Percentiles rank a stretch among this genome's conserved stretches.
Conservation (phyloP, 345 rosid genomes). For the Rhodamnia rubescens region DNA sequence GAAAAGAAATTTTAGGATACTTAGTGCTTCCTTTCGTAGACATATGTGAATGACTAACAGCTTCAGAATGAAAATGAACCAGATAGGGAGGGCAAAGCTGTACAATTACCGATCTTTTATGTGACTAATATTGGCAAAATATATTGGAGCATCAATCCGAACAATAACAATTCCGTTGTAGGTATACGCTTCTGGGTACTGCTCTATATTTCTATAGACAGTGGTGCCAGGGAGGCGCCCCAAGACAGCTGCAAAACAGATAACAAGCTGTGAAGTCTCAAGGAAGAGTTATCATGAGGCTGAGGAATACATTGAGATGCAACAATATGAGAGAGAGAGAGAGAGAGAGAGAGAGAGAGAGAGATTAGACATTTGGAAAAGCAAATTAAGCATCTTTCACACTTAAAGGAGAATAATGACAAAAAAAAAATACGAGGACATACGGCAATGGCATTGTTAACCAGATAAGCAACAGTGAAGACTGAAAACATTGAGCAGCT, state of each 20-base stretch:
- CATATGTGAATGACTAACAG: not conserved
- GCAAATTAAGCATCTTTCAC: not conserved
- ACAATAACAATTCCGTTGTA: slow-evolving; percentile 91
- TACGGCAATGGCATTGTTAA: not conserved
- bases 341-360: not conserved
- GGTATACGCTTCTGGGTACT: slow-evolving; percentile 94
- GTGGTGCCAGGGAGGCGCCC: slow-evolving; percentile 99
- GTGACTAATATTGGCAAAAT: slow-evolving; percentile 92
- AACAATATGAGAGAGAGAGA: not conserved
- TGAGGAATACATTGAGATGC: not conserved
- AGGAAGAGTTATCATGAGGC: not conserved
- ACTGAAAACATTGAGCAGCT: not conserved
- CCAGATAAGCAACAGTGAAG: not conserved
- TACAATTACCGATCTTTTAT: slow-evolving; percentile 72
- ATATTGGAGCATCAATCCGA: slow-evolving; percentile 86
- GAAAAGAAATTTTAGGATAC: not conserved
- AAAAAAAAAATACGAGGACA: not conserved
- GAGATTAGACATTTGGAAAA: not conserved
- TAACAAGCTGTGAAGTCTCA: not conserved
- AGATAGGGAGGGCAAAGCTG: not conserved
- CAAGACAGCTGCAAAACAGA: slow-evolving; percentile 58
- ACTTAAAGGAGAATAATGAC: not conserved
- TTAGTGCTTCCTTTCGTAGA: not conserved
- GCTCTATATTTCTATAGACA: slow-evolving; percentile 75
- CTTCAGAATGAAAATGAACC: not conserved